Evolutionary conservation across 2,329 filamentous ascomycete genomes (phyloP), one percentile per base, ranked within the genome.

Genomic region (Pestalotiopsis sp.): DNA sequence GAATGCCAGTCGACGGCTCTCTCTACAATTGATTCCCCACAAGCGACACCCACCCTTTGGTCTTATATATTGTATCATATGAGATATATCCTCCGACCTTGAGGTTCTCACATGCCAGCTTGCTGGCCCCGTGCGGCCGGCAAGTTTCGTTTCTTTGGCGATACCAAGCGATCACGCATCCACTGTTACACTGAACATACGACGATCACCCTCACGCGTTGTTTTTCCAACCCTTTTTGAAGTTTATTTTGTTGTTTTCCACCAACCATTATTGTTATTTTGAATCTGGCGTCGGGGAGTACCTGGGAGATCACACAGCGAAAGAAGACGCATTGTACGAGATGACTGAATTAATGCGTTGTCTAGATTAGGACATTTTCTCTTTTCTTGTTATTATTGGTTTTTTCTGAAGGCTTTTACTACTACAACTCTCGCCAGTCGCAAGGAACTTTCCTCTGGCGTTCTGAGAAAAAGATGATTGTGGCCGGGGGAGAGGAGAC

Each of bases 241-340:
- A 35, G 17, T 52, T 52, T 52, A 3, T 22, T 20, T 52, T 48
- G 20, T 64, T 22, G 13, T 20, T 48, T 55, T 55, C 52, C 26
- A 52, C 40, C 10, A 55, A 52, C 22, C 22, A 20, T 57, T 64
- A 64, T 64, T 63, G 64, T 68, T 62, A 52, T 61, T 61, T 61
- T 61, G 58, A 35, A 61, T 61, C 22, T 52, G 64, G 64, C 55
- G 65, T 68, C 61, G 14, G 56, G 48, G 65, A 57, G 68, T 66
- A 69, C 67, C 64, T 65, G 65, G 68, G 24, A 61, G 48, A 61
- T 9, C 44, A 52, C 59, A 66, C 58, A 61, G 58, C 58, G 67
- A 65, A 65, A 68, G 61, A 64, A 68, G 59, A 67, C 48, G 63
- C 61, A 68, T 64, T 67, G 68, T 69, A 69, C 62, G 64, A 69